phyloP scores from a whole-genome alignment of 2,329 filamentous ascomycete species.

The Aspergillus tamarii region DNA sequence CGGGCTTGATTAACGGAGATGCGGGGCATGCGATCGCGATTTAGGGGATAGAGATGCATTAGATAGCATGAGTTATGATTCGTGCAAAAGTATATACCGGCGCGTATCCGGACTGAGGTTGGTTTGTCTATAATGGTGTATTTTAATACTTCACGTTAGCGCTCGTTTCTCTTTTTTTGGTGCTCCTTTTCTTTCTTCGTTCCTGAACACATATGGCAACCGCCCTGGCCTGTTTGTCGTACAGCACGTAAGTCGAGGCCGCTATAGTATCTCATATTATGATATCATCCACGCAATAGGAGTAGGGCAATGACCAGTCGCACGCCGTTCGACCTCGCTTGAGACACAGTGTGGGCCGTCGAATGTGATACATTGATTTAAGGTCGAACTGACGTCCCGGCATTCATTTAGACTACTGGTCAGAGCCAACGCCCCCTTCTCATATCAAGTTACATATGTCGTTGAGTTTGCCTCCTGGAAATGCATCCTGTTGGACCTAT shows the following conservation, averaged over 20 bases:
- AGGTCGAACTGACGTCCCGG: background rate
- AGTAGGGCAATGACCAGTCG: background rate
- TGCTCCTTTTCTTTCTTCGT: background rate
- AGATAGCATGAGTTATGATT: background rate
- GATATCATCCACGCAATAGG: background rate
- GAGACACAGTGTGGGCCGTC: background rate
- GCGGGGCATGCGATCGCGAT: slow-evolving; percentile 8
- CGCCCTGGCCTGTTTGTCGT: background rate
- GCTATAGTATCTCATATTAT: background rate
- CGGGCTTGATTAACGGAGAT: slow-evolving; percentile 13
- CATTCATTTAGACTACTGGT: slow-evolving; percentile 3
- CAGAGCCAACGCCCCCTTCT: background rate
- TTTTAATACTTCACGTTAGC: background rate
- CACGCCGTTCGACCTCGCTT: background rate
- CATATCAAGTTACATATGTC: background rate
- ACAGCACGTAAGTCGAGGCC: background rate
- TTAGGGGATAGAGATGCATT: background rate
- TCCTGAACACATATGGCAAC: background rate
- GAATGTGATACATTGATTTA: slow-evolving; percentile 7
- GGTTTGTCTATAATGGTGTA: background rate
- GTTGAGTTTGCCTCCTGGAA: background rate
- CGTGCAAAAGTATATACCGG: background rate
- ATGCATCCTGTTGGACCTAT: background rate
- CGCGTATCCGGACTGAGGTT: background rate
- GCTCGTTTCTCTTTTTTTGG: background rate